These are phyloP conservation scores for Penicillium sp. DNA, from an alignment of 2,329 filamentous ascomycete genomes.

Conservation along the genomic window DNA sequence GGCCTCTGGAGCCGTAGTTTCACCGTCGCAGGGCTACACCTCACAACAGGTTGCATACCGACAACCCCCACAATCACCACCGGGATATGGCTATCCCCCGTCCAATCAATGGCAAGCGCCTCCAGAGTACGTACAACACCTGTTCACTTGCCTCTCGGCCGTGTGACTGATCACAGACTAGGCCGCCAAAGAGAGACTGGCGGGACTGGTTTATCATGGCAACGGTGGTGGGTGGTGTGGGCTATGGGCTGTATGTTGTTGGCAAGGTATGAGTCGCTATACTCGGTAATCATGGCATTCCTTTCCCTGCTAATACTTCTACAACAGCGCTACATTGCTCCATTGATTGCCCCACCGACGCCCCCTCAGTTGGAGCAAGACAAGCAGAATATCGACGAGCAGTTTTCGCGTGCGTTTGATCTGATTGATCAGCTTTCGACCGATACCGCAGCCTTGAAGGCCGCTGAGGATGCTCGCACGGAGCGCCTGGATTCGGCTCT, in stretches of 20 bases:
- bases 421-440: slow-evolving; percentile 89
- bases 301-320: slow-evolving; percentile 15
- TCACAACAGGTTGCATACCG: slow-evolving; percentile 42
- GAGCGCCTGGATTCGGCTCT: slow-evolving; percentile 80
- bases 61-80: slow-evolving; percentile 43
- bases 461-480: slow-evolving; percentile 80
- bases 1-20: slow-evolving; percentile 47
- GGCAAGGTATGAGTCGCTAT: slow-evolving; percentile 66
- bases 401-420: slow-evolving; percentile 88
- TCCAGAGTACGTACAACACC: slow-evolving; percentile 49
- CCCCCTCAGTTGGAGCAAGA: slow-evolving; percentile 92
- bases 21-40: slow-evolving; percentile 52
- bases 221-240: slow-evolving; percentile 84
- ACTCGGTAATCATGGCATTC: background rate
- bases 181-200: slow-evolving; percentile 82
- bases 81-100: slow-evolving; percentile 53
- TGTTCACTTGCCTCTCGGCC: background rate
- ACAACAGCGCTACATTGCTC: slow-evolving; percentile 79
- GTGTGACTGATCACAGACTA: slow-evolving; percentile 24
- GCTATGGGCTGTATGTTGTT: slow-evolving; percentile 84
- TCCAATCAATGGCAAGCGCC: slow-evolving; percentile 57
- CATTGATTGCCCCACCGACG: slow-evolving; percentile 89
- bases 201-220: slow-evolving; percentile 99
- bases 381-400: slow-evolving; percentile 87
- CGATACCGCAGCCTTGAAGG: slow-evolving; percentile 86